These are phyloP conservation scores for Clonostachys chloroleuca DNA, from an alignment of 2,329 filamentous ascomycete genomes.

Conservation along the genomic window DNA sequence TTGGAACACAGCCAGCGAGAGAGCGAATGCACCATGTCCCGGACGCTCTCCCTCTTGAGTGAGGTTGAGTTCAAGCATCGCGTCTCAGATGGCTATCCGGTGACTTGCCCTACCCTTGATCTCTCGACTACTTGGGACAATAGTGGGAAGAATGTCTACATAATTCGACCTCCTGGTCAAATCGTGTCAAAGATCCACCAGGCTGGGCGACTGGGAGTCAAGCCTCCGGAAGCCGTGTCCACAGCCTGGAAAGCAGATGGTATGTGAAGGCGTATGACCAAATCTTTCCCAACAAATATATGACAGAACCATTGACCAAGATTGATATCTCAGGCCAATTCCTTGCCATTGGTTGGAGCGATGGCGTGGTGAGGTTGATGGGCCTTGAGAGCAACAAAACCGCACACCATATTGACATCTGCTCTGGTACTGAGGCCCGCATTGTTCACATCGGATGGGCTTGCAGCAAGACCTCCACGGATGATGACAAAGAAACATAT, in stretches of 20 bases:
- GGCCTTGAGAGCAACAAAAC: conserved; percentile 78
- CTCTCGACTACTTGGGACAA: conserved; percentile 68
- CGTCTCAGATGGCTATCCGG: conserved; percentile 54
- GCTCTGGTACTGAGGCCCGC: conserved; percentile 30
- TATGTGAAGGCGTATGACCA: conserved; percentile 22
- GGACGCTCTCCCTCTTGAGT: conserved; percentile 32
- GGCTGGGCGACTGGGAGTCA: conserved; percentile 29
- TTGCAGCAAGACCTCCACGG: conserved; percentile 19
- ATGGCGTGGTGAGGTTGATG: conserved; percentile 72
- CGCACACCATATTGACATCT: conserved; percentile 64
- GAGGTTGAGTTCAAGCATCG: conserved; percentile 53
- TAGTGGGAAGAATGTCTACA: conserved; percentile 63
- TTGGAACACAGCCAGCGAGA: too few relatives aligned
- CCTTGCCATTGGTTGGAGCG: conserved; percentile 79
- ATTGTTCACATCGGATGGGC: conserved; percentile 53
- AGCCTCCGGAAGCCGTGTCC: conserved; percentile 36
- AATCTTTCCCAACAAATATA: too few relatives aligned
- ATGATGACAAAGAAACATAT: neutral
- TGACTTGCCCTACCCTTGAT: conserved; percentile 82
- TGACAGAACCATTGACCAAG: too few relatives aligned
- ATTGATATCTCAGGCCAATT: conserved; percentile 54
- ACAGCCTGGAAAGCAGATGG: conserved; percentile 67
- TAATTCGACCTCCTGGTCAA: conserved; percentile 78
- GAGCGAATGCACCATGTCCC: too few relatives aligned
- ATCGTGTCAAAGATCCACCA: conserved; percentile 48